These are phyloP conservation scores for Puccinia hordei DNA, from an alignment of 1,284 basidiomycete species.

Conservation along the genomic window DNA sequence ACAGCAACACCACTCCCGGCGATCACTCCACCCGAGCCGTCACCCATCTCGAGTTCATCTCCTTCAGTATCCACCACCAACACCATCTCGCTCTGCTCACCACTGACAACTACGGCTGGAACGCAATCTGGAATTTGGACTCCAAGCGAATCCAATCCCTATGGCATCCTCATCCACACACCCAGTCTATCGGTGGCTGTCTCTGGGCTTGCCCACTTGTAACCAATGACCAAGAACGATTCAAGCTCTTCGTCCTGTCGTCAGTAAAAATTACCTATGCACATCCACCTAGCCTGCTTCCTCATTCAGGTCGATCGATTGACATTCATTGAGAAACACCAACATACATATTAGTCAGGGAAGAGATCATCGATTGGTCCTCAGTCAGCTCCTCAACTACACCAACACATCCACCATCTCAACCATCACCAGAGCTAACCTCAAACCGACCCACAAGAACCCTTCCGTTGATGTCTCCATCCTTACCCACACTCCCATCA, in stretches of 20 bases:
- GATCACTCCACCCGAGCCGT: neutral
- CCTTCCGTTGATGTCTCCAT: slow-evolving; percentile 20
- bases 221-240: neutral
- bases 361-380: slow-evolving; percentile 32
- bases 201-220: slow-evolving; percentile 29
- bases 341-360: slow-evolving; percentile 16
- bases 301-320: neutral
- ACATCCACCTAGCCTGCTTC: neutral
- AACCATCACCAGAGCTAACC: slow-evolving; percentile 35
- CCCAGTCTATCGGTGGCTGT: slow-evolving; percentile 29
- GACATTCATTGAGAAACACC: neutral
- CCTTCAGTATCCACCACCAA: neutral
- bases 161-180: slow-evolving; percentile 39
- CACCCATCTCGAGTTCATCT: slow-evolving; percentile 7
- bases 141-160: slow-evolving; percentile 32
- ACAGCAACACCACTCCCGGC: neutral
- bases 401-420: slow-evolving; percentile 25
- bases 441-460: neutral
- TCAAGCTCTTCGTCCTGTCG: slow-evolving; percentile 31
- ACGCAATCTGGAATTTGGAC: slow-evolving; percentile 27
- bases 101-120: slow-evolving; percentile 37
- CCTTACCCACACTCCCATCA: slow-evolving; percentile 24
- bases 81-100: slow-evolving; percentile 25
- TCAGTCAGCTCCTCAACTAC: slow-evolving; percentile 5
- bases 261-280: neutral